A percentile compares a stretch with the other conserved stretches of the same genome.
These are phyloP conservation scores for Physocladia obscura DNA, from an alignment of 192 early-diverging fungal genomes.

Conservation along the genomic window DNA sequence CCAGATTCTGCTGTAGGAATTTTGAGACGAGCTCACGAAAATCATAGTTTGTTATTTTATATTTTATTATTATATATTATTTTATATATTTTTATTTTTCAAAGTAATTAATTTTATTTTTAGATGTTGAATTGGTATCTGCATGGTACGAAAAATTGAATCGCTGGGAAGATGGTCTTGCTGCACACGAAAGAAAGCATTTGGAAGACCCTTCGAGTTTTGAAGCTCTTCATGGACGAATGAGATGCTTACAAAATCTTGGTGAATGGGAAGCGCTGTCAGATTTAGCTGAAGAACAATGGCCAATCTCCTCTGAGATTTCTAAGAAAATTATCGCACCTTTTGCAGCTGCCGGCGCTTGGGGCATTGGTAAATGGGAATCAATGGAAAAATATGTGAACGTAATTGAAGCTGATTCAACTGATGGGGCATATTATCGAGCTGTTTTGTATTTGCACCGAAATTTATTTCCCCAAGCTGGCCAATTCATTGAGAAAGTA, in stretches of 20 bases:
- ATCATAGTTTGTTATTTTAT: constrained; percentile 28
- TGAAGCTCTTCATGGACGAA: constrained; percentile 63
- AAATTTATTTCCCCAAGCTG: constrained; percentile 64
- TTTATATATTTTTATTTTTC: background rate
- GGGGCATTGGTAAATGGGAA: constrained; percentile 77
- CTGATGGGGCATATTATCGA: constrained; percentile 69
- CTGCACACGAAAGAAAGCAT: constrained; percentile 68
- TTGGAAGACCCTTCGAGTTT: constrained; percentile 32
- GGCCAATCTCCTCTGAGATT: constrained; percentile 56
- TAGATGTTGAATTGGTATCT: constrained; percentile 58
- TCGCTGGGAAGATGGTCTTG: constrained; percentile 81
- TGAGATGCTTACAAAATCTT: constrained; percentile 77
- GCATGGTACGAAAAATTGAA: constrained; percentile 84
- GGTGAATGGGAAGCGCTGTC: constrained; percentile 82
- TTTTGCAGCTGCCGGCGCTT: constrained; percentile 79
- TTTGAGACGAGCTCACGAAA: constrained; percentile 72
- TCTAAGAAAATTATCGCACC: constrained; percentile 23
- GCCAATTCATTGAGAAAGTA: constrained; percentile 66
- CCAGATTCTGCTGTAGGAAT: constrained; percentile 88
- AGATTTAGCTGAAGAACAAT: constrained; percentile 68
- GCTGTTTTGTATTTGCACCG: constrained; percentile 74
- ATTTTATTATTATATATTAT: background rate
- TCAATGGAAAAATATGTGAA: constrained; percentile 78
- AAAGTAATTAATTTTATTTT: background rate
- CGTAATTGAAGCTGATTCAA: constrained; percentile 60